A percentile compares a stretch with the other conserved stretches of the same genome.
Evolutionary conservation across 2,329 filamentous ascomycete species (phyloP).

Genomic region (Sporothrix globosa): DNA sequence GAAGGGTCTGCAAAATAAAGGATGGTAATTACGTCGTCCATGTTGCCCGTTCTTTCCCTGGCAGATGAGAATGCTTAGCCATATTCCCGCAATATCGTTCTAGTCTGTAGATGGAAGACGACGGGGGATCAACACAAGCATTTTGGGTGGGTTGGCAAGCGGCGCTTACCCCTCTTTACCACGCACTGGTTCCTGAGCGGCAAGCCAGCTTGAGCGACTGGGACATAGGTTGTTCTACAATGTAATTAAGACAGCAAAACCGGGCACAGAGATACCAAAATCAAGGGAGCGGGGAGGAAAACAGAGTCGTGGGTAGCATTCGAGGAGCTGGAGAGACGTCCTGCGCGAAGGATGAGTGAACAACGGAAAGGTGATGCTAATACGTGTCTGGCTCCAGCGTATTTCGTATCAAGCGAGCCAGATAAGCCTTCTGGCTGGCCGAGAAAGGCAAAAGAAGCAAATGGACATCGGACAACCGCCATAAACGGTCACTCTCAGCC

Average conservation of each 20-base stretch:
- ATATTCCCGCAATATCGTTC: background rate
- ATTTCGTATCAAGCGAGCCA: slow-evolving; percentile 13
- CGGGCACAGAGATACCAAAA: background rate
- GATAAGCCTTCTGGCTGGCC: too few species aligned
- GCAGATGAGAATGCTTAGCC: slow-evolving; percentile 4
- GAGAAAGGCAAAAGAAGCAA: slow-evolving; percentile 1
- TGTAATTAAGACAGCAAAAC: too few species aligned
- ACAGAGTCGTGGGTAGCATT: background rate
- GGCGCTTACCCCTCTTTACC: slow-evolving; percentile 16
- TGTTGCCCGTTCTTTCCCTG: background rate
- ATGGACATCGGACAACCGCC: background rate
- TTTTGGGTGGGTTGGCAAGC: slow-evolving; percentile 16
- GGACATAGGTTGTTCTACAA: too few species aligned
- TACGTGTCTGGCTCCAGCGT: background rate
- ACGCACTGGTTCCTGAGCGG: background rate
- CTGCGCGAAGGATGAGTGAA: background rate
- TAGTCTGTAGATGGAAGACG: slow-evolving; percentile 1
- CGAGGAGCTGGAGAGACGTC: background rate
- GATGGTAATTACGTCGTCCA: background rate
- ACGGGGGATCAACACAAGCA: background rate
- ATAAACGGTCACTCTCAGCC: background rate
- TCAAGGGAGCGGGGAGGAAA: background rate
- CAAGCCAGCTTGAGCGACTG: too few species aligned
- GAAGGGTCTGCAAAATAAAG: background rate
- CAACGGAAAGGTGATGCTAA: background rate